Evolutionary conservation across 768 basidiomycete genomes (phyloP).

Genomic region (Phaeolepiota aurea): DNA sequence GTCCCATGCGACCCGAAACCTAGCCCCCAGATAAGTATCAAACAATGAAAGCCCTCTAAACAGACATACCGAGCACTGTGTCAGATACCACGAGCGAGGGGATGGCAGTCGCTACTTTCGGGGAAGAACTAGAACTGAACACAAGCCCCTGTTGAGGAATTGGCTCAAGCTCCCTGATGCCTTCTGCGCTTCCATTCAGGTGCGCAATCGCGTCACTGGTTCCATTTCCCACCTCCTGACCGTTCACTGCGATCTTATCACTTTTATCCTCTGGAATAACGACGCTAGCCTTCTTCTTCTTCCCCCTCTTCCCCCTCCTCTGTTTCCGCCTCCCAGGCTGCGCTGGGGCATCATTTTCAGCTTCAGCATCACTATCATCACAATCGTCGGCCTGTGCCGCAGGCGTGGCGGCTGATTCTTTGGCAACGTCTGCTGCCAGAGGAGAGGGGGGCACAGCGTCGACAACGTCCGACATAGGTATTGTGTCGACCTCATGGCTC

Average conservation of each 20-base stretch:
- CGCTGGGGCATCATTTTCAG: slow-evolving; percentile 19
- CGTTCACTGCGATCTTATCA: slow-evolving; percentile 11
- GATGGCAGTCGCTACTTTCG: slow-evolving; percentile 12
- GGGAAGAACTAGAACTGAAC: slow-evolving; percentile 16
- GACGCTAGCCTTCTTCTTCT: slow-evolving; percentile 28
- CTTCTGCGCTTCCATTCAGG: slow-evolving; percentile 3
- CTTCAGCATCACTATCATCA: slow-evolving; percentile 16
- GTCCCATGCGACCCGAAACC: slow-evolving; percentile 97
- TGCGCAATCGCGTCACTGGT: slow-evolving; percentile 5
- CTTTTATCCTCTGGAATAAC: slow-evolving; percentile 29
- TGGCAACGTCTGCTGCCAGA: background rate
- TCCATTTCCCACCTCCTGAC: slow-evolving; percentile 10
- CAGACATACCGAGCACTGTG: slow-evolving; percentile 54
- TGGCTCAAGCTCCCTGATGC: slow-evolving; percentile 3
- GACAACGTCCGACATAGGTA: background rate
- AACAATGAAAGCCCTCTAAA: background rate
- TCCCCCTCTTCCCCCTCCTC: slow-evolving; percentile 45
- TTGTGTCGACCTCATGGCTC: too few species aligned
- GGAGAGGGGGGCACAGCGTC: background rate
- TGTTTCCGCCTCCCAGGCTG: slow-evolving; percentile 38
- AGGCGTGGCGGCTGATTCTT: background rate
- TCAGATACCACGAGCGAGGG: slow-evolving; percentile 69
- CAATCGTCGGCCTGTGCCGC: slow-evolving; percentile 25
- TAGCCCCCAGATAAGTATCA: slow-evolving; percentile 18
- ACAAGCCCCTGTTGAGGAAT: slow-evolving; percentile 12